Evolutionary conservation across 2,329 filamentous ascomycete species (phyloP), one percentile per base, ranked within the genome.

Genomic region (Fusarium gaditjirri): DNA sequence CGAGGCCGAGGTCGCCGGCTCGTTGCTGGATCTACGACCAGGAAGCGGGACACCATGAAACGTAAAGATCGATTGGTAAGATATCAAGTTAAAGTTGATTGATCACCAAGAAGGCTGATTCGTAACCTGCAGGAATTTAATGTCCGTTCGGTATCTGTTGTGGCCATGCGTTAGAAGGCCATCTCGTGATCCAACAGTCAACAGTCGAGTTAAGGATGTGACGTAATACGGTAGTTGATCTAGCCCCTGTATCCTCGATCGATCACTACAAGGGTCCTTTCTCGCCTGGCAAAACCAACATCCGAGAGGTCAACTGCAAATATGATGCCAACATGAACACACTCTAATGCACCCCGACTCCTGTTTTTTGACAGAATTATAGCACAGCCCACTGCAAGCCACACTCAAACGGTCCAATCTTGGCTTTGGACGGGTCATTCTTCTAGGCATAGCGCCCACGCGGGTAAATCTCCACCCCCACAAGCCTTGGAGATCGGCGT

Each of bases 401-500:
- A 54, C 52, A 23, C 17, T 35, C 12, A 39, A 43, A 39, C 39
- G 12, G 21, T 29, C 54, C 58, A 49, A 71, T 68, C 39, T 31
- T 59, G 29, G 27, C 27, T 53, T 19, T 54, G 36, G 27, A 42
- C 38, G 27, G 58, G 53, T 54, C 52, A 58, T 68, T 65, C 38
- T 62, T 57, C 36, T 52, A 17, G 46, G 66, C 14, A 64, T 69
- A 69, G 58, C 58, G 59, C 66, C 66, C 68, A 71, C 56, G 57
- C 41, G 61, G 70, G 29, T 67, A 55, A 13, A 35, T 49, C 44
- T 56, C 70, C 70, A 70, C 61, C 70, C 65, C 70, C 70, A 55
- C 65, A 70, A 62, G 33, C 43, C 39, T 35, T n/a, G 53, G n/a
- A 44, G 70, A 72, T 72, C 69, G 56, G 44, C 65, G 59, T 68